These are phyloP conservation scores for Hortaea werneckii DNA, from an alignment of 2,329 filamentous ascomycete genomes.

Conservation along the genomic window DNA sequence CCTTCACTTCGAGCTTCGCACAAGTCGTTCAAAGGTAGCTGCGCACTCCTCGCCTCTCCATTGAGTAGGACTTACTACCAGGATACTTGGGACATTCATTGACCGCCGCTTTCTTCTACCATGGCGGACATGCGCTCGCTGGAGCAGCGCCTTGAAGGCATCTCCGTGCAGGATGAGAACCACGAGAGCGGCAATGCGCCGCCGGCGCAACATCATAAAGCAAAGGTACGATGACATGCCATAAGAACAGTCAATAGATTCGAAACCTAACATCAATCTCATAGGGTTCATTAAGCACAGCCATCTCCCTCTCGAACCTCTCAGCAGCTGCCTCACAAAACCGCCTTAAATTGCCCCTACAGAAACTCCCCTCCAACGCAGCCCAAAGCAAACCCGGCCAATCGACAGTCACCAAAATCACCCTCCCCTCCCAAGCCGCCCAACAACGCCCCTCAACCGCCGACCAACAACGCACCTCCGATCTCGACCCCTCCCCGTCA, in stretches of 20 bases:
- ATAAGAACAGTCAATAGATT: constrained; percentile 8
- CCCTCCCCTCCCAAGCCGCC: constrained; percentile 56
- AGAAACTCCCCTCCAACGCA: constrained; percentile 75
- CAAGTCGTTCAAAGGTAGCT: too few species aligned
- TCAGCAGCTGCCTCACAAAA: constrained; percentile 36
- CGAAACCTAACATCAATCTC: not conserved
- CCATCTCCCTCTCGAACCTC: constrained; percentile 40
- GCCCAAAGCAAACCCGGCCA: constrained; percentile 21
- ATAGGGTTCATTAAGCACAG: constrained; percentile 38
- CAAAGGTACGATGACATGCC: constrained; percentile 51
- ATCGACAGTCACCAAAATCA: constrained; percentile 51
- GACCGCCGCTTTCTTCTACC: not conserved
- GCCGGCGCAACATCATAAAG: constrained; percentile 46
- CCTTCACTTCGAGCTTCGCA: too few species aligned
- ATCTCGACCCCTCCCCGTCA: constrained; percentile 29
- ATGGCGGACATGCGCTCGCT: constrained; percentile 57
- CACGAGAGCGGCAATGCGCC: constrained; percentile 45
- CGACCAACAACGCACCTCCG: constrained; percentile 23
- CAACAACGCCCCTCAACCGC: constrained; percentile 35
- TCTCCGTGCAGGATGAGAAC: constrained; percentile 85
- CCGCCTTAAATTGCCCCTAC: constrained; percentile 61
- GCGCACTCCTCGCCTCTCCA: too few species aligned
- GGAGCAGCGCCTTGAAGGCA: constrained; percentile 79
- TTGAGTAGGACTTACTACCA: too few species aligned
- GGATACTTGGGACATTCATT: not conserved